These are phyloP conservation scores for Eremomyces bilateralis DNA, from an alignment of 495 filamentous ascomycete species.

Conservation along the genomic window DNA sequence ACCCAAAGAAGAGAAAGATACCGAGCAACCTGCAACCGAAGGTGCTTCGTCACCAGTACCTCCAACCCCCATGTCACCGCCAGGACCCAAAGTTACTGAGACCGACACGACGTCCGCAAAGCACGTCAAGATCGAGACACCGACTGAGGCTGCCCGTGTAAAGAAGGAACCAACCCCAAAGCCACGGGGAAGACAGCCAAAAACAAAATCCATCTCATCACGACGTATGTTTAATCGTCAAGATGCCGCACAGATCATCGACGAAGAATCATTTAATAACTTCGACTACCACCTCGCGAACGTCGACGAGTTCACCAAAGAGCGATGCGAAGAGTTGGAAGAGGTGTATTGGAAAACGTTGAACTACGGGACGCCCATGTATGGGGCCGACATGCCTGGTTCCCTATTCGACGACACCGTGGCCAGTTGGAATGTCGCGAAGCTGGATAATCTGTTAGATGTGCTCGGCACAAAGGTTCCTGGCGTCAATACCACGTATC, in stretches of 20 bases:
- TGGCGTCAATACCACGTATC: constrained; percentile 95
- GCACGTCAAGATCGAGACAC: constrained; percentile 2
- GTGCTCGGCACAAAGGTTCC: constrained; percentile 87
- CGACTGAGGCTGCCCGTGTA: constrained; percentile 3
- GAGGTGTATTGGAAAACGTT: constrained; percentile 88
- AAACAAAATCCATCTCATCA: constrained; percentile 31
- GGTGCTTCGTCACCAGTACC: constrained; percentile 4
- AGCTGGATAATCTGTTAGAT: constrained; percentile 80
- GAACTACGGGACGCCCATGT: constrained; percentile 83
- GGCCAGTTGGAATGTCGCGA: constrained; percentile 83
- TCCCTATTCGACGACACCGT: constrained; percentile 81
- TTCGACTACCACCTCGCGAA: constrained; percentile 78
- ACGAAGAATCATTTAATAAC: constrained; percentile 66
- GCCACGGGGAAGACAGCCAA: constrained; percentile 24
- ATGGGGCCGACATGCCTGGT: constrained; percentile 90
- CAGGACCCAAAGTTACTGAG: constrained; percentile 3
- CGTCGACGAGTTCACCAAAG: constrained; percentile 62
- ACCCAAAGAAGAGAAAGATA: not conserved
- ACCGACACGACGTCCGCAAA: constrained; percentile 1
- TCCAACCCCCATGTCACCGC: constrained; percentile 1
- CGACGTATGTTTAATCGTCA: constrained; percentile 63
- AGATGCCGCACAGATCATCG: constrained; percentile 48
- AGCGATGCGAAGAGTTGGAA: constrained; percentile 85
- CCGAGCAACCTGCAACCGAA: not conserved
- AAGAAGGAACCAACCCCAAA: constrained; percentile 11